phyloP scores from a whole-genome alignment of 352 stramenopile genomes.

The Phytopythium montanum region DNA sequence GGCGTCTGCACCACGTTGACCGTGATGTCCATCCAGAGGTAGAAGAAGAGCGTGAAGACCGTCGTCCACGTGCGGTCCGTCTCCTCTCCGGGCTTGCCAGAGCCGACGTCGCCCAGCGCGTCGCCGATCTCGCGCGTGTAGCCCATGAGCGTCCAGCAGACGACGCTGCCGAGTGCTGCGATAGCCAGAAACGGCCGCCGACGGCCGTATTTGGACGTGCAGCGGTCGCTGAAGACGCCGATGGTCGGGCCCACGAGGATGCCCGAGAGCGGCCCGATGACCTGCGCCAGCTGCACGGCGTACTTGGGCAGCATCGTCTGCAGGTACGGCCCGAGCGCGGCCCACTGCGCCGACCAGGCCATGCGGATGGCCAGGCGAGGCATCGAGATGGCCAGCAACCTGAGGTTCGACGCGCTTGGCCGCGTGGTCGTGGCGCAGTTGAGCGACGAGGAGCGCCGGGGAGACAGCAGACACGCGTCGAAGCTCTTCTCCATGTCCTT shows the following conservation, averaged over 20 bases:
- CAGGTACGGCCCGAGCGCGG: conserved; percentile 51
- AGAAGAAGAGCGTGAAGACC: conserved; percentile 50
- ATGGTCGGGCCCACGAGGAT: conserved; percentile 46
- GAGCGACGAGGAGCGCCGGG: not conserved
- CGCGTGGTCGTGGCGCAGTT: conserved; percentile 9
- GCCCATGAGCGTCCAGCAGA: conserved; percentile 56
- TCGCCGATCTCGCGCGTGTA: conserved; percentile 39
- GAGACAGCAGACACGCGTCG: not conserved
- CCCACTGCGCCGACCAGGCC: conserved; percentile 58
- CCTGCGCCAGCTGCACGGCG: conserved; percentile 47
- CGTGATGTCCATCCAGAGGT: conserved; percentile 62
- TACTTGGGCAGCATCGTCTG: conserved; percentile 39
- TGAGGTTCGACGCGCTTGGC: conserved; percentile 18
- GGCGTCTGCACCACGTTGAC: conserved; percentile 52
- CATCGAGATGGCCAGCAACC: conserved; percentile 45
- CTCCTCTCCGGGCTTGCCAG: conserved; percentile 18
- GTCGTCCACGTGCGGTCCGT: conserved; percentile 42
- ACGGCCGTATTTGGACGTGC: conserved; percentile 29
- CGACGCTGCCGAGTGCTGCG: conserved; percentile 24
- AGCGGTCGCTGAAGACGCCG: conserved; percentile 38
- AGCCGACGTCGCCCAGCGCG: conserved; percentile 10
- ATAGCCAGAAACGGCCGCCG: conserved; percentile 36
- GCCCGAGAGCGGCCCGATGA: conserved; percentile 43
- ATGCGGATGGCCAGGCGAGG: conserved; percentile 57
- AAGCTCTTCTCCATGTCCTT: conserved; percentile 6